These are phyloP conservation scores for Nannochloropsis salina DNA, from an alignment of 108 stramenopile species.

Conservation along the genomic window DNA sequence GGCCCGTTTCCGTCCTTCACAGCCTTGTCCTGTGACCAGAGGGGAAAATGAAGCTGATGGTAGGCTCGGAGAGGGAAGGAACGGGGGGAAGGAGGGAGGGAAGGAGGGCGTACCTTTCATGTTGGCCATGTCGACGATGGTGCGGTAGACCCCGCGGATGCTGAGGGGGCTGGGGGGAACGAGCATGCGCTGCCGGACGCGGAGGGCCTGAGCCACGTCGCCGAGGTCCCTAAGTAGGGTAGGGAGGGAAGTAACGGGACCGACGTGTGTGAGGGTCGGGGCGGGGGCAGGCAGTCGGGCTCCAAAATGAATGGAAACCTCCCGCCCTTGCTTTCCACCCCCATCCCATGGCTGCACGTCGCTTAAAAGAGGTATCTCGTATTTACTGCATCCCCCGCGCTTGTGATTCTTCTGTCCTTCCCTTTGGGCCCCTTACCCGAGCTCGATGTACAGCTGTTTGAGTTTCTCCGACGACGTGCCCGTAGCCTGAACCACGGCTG, in stretches of 20 bases:
- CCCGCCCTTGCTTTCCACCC: too few relatives aligned
- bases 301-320: too few relatives aligned
- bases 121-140: constrained; percentile 13
- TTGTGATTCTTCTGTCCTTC: not conserved
- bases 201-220: constrained; percentile 2
- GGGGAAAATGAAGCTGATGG: not conserved
- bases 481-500: not conserved
- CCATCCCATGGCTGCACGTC: too few relatives aligned
- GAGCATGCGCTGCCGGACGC: not conserved
- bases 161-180: not conserved
- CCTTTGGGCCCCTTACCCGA: not conserved
- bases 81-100: not conserved
- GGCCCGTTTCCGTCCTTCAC: not conserved
- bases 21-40: not conserved
- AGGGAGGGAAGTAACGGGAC: not conserved
- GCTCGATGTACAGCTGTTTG: not conserved
- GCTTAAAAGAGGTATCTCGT: too few relatives aligned
- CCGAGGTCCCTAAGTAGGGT: not conserved
- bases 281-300: not conserved
- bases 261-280: not conserved
- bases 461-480: not conserved
- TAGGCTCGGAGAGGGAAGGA: not conserved
- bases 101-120: not conserved
- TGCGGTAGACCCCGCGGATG: not conserved
- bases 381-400: too few relatives aligned